A percentile compares a stretch with the other conserved stretches of the same genome.
Evolutionary conservation across 2,329 filamentous ascomycete genomes (phyloP).

Genomic region (Leptographium wingfieldii): DNA sequence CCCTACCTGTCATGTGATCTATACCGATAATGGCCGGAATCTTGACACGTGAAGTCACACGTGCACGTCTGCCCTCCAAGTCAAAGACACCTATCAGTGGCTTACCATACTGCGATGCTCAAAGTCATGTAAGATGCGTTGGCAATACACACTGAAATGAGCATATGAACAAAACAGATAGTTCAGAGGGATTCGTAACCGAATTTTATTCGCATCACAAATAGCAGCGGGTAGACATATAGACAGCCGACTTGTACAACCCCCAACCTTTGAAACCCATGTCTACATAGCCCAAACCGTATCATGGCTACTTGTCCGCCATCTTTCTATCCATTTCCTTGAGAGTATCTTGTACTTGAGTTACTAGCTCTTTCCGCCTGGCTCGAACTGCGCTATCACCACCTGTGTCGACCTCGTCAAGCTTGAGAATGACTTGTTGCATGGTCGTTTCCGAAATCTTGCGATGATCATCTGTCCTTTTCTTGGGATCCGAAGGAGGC

Average conservation of each 20-base stretch:
- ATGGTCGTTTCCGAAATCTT: conserved; percentile 64
- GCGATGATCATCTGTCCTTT: conserved; percentile 61
- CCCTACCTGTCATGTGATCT: not conserved
- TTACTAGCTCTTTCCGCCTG: conserved; percentile 60
- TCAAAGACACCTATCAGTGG: too few species aligned
- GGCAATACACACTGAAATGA: not conserved
- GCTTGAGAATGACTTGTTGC: conserved; percentile 62
- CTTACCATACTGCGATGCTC: too few species aligned
- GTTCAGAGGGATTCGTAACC: not conserved
- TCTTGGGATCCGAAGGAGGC: conserved; percentile 54
- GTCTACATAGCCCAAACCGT: not conserved
- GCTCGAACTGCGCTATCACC: conserved; percentile 52
- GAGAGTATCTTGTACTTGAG: conserved; percentile 54
- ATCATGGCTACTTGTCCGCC: not conserved
- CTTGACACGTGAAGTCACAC: not conserved
- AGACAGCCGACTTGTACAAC: not conserved
- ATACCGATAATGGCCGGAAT: not conserved
- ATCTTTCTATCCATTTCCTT: conserved; percentile 45
- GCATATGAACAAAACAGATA: not conserved
- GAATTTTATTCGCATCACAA: not conserved
- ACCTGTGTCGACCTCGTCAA: conserved; percentile 64
- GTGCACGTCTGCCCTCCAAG: not conserved
- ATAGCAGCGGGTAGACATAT: not conserved
- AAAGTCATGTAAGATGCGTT: too few species aligned
- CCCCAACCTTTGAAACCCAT: too few species aligned